A percentile compares a stretch with the other conserved stretches of the same genome.
Evolutionary conservation across 2,329 filamentous ascomycete species (phyloP).

Genomic region (Thelonectria blattea): DNA sequence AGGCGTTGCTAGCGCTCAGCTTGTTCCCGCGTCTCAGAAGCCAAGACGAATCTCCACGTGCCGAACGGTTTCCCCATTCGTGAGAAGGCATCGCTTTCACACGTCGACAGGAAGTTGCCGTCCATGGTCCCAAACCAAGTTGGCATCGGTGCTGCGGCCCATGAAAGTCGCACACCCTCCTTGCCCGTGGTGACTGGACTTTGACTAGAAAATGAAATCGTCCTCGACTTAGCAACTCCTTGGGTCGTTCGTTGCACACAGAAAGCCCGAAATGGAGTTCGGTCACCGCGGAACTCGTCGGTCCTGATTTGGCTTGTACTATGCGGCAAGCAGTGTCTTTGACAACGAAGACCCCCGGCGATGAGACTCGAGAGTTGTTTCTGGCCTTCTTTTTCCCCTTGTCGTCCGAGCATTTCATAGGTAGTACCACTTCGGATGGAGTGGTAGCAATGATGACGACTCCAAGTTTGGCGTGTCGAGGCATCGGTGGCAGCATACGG

Average conservation of each 20-base stretch:
- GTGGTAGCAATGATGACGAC: background rate
- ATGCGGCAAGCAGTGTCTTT: slow-evolving; percentile 11
- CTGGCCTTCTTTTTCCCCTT: slow-evolving; percentile 16
- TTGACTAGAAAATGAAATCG: background rate
- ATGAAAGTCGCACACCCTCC: slow-evolving; percentile 3
- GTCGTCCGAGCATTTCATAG: slow-evolving; percentile 29
- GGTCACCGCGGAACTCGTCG: slow-evolving; percentile 10
- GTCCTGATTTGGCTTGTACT: slow-evolving; percentile 25
- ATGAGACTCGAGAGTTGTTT: background rate
- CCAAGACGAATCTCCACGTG: slow-evolving; percentile 35
- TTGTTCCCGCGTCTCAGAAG: slow-evolving; percentile 16
- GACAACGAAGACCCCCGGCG: background rate
- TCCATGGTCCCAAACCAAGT: background rate
- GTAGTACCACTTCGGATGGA: slow-evolving; percentile 15
- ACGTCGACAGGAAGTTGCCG: background rate
- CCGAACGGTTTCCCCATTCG: slow-evolving; percentile 31
- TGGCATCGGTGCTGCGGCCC: background rate
- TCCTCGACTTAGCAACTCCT: background rate
- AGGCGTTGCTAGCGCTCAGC: slow-evolving; percentile 24
- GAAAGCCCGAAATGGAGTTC: slow-evolving; percentile 8
- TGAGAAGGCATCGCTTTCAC: slow-evolving; percentile 18
- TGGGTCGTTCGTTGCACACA: background rate
- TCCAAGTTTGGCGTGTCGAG: slow-evolving; percentile 2
- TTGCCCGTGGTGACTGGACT: background rate
- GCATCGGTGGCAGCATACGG: background rate